Evolutionary conservation across 768 basidiomycete species (phyloP), one percentile per base, ranked within the genome.

Genomic region (Tubosaeta sp.): DNA sequence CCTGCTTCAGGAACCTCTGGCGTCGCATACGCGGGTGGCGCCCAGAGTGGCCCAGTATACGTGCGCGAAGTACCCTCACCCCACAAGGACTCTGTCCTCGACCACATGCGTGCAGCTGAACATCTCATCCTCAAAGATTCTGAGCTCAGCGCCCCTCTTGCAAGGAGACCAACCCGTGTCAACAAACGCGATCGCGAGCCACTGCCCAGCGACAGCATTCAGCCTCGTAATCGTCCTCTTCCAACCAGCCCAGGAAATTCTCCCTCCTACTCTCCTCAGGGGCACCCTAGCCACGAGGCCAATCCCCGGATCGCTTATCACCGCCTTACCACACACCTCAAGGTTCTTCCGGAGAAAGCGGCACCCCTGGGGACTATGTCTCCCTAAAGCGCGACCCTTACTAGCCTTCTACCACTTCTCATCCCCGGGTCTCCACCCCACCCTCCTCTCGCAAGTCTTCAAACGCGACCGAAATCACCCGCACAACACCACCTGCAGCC

Each of bases 281-380:
- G 58, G 27, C 63, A 69, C 18, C 40, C 67, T 76, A 72, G 57
- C 62, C 67, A 29, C 74, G 74, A 47, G 65, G 64, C 1, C 73
- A 76, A n/a, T 77, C 76, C 5, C 78, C 83, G 12, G 83, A 86
- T 62, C 78, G 76, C 29, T 57, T 59, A 36, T 79, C 80, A 16
- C 80, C 80, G 2, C 62, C 71, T 42, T 81, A 76, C 60, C 76
- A 76, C 53, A 71, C 73, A 3, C 76, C 79, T 7, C 67, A 77
- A 25, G 71, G 73, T 29, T 71, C 76, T 45, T 74, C 80, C 29
- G 75, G 73, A 3, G 71, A 75, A 53, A 66, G 71, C 36, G 63
- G 72, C 58, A 46, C 70, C 64, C 51, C 69, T 57, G 62, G 57
- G 36, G 73, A 70, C 1, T 82, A 80, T 54, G 64, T 73, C 7